phyloP scores from a whole-genome alignment of 2,329 filamentous ascomycete species.

The Amesomyces nigricolor region DNA sequence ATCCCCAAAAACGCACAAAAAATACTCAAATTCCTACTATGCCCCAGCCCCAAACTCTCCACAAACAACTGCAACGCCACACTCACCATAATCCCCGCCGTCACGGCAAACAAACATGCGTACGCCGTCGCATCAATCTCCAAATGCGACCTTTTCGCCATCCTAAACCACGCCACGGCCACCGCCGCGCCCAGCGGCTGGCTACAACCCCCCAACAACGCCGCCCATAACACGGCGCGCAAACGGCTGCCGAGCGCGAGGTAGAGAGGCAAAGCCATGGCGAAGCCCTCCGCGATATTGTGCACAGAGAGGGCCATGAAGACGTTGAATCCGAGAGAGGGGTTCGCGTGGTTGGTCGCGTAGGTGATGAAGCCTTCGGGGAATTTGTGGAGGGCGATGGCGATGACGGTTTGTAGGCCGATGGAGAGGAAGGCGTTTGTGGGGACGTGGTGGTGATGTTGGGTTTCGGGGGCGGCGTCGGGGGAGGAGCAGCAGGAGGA shows the following conservation, averaged over 20 bases:
- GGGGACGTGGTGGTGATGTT: constrained; percentile 90
- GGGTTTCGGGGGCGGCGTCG: constrained; percentile 42
- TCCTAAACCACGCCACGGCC: constrained; percentile 79
- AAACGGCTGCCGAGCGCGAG: constrained; percentile 77
- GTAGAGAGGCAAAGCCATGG: constrained; percentile 86
- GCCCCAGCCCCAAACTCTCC: constrained; percentile 77
- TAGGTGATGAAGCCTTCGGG: constrained; percentile 87
- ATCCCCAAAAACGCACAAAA: constrained; percentile 80
- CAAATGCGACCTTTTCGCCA: constrained; percentile 51
- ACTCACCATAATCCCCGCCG: constrained; percentile 91
- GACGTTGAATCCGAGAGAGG: constrained; percentile 78
- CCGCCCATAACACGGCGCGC: constrained; percentile 79
- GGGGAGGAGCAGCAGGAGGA: constrained; percentile 18
- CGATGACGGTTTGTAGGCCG: constrained; percentile 90
- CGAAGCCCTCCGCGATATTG: constrained; percentile 96
- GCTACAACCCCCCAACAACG: constrained; percentile 75
- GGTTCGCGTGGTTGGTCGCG: constrained; percentile 94
- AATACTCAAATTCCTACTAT: constrained; percentile 71
- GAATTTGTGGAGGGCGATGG: constrained; percentile 93
- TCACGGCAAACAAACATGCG: constrained; percentile 78
- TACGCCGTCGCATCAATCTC: constrained; percentile 56
- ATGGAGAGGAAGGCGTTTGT: constrained; percentile 91
- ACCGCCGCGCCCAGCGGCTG: constrained; percentile 82
- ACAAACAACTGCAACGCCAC: constrained; percentile 86
- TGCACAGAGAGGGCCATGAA: constrained; percentile 96